Evolutionary conservation across 2,329 filamentous ascomycete species (phyloP), one percentile per base, ranked within the genome.

Genomic region (Colletotrichum orchidophilum): DNA sequence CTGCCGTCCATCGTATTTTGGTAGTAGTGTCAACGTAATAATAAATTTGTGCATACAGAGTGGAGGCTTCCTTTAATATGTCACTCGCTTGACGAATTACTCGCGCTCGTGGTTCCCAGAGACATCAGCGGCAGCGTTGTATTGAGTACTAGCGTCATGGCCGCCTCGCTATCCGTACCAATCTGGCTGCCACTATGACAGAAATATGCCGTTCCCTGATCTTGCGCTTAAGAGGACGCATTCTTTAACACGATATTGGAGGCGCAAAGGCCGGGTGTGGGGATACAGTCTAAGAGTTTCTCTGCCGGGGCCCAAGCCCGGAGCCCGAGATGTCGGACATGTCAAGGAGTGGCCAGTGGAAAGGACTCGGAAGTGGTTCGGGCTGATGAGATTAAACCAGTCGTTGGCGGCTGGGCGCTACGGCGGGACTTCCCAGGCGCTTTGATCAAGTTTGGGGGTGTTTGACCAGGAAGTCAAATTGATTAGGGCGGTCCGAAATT

Each of bases 391-490:
- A 70, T 70, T 70, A 57, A 50, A 66, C 8, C 54, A 7, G 52
- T 66, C 26, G 58, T 62, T 63, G 63, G 63, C 68, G 68, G 54
- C 63, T 61, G 67, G 67, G 55, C 63, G 64, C 50, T 52, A 53
- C 42, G 26, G 64, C 69, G 69, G 69, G 59, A 54, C 69, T 63
- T 69, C 64, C 58, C 69, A 57, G n/a, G 35, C 53, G 69, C 65
- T 71, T 69, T 69, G 69, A 42, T 54, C 69, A 63, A 58, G 69
- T 63, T 69, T 67, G 35, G 63, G 55, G 57, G 55, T 55, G 63
- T 70, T 70, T 71, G 69, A 69, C 69, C 52, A 63, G 69, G 69
- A 69, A 69, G 65, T 63, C 69, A 71, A 63, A 71, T 71, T 71
- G 69, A 69, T 60, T 59, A 71, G 46, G 69, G 64, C 33, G 21